A percentile compares a stretch with the other conserved stretches of the same genome.
phyloP scores from a whole-genome alignment of 495 filamentous ascomycete species.

The Hapsidospora chrysogenum region DNA sequence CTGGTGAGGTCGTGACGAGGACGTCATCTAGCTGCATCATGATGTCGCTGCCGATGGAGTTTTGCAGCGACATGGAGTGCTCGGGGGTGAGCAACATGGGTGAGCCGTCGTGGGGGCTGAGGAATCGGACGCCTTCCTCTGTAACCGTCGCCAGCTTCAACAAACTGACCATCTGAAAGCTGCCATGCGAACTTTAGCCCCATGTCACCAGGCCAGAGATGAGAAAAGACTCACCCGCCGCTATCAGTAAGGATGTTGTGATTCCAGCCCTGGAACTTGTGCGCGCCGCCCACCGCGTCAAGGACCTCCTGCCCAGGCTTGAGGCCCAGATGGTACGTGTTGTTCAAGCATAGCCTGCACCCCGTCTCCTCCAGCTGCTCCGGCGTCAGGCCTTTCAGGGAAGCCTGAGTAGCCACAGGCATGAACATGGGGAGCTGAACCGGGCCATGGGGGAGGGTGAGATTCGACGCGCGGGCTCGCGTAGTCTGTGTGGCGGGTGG shows the following conservation, averaged over 20 bases:
- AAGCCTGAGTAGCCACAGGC: conserved; percentile 96
- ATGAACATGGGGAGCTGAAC: conserved; percentile 90
- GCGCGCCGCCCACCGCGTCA: conserved; percentile 76
- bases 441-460: conserved; percentile 80
- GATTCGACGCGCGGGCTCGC: conserved; percentile 79
- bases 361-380: conserved; percentile 78
- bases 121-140: conserved; percentile 88
- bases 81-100: conserved; percentile 98
- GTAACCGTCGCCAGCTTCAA: conserved; percentile 88
- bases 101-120: conserved; percentile 82
- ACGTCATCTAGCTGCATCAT: conserved; percentile 99
- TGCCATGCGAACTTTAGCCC: conserved; percentile 13
- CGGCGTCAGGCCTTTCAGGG: conserved; percentile 85
- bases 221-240: conserved; percentile 58
- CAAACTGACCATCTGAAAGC: conserved; percentile 97
- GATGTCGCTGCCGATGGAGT: conserved; percentile 94
- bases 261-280: conserved; percentile 87
- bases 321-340: conserved; percentile 91
- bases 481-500: conserved; percentile 48
- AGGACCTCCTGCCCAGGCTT: conserved; percentile 85
- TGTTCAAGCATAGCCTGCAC: conserved; percentile 86
- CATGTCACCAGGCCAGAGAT: neutral
- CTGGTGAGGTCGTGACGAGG: conserved; percentile 84
- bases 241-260: conserved; percentile 94
- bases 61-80: conserved; percentile 91